Evolutionary conservation across 2,329 filamentous ascomycete species (phyloP).

Genomic region (Penicillium italicum): DNA sequence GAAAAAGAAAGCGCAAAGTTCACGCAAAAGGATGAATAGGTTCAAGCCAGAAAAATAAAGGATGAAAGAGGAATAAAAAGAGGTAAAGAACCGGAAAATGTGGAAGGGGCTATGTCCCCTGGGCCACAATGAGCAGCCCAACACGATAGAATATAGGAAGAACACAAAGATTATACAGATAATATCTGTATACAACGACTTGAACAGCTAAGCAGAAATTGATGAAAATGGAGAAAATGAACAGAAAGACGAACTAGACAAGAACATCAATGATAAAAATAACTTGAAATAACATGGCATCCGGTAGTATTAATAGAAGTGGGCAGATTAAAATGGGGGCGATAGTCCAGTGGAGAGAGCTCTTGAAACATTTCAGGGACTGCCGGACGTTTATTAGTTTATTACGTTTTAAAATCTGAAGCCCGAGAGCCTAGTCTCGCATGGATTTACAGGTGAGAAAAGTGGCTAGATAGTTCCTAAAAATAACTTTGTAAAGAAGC

Average conservation of each 20-base stretch:
- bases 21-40: neutral
- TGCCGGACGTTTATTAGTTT: constrained; percentile 2
- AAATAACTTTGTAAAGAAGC: too few species aligned
- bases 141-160: neutral
- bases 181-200: too few species aligned
- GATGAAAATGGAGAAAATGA: too few species aligned
- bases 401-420: neutral
- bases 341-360: constrained; percentile 19
- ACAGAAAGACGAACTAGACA: neutral
- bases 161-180: neutral
- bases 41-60: neutral
- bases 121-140: neutral
- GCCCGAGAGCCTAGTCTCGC: neutral
- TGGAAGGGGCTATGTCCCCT: neutral
- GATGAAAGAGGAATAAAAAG: neutral
- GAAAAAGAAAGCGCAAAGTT: neutral
- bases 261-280: neutral
- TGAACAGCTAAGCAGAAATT: neutral
- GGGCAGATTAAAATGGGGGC: constrained; percentile 23
- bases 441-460: neutral
- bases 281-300: constrained; percentile 15
- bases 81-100: neutral
- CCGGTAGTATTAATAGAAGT: constrained; percentile 8
- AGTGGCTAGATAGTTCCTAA: neutral
- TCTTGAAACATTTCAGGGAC: constrained; percentile 12